Conservation (phyloP, 2,329 filamentous ascomycete genomes). For the Pseudocercospora macadamiae region DNA sequence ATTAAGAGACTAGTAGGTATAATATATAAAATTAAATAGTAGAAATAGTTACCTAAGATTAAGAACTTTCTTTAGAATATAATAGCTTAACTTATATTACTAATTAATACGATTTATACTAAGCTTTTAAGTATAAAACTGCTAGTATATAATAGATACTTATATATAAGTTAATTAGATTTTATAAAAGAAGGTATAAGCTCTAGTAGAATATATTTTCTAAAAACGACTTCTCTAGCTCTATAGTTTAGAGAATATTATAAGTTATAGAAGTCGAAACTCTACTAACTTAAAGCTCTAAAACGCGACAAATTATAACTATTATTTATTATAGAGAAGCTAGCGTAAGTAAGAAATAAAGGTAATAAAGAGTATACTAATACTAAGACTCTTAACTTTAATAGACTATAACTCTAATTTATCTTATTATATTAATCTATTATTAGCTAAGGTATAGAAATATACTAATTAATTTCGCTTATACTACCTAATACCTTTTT, state of each 20-base stretch:
- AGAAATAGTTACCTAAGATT: not conserved
- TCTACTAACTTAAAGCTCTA: not conserved
- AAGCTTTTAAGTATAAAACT: not conserved
- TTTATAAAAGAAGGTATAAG: too few species aligned
- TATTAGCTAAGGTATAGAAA: too few species aligned
- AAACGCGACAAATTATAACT: not conserved
- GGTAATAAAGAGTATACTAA: not conserved
- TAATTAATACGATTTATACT: not conserved
- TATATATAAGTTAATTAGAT: not conserved
- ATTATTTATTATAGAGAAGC: not conserved
- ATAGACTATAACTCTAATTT: not conserved
- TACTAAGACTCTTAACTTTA: not conserved
- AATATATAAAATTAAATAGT: not conserved
- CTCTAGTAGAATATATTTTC: too few species aligned
- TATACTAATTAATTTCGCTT: too few species aligned
- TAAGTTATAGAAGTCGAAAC: not conserved
- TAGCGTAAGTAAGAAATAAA: not conserved
- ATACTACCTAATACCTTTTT: too few species aligned
- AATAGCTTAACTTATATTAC: not conserved
- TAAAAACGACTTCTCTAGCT: too few species aligned
- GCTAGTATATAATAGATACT: not conserved
- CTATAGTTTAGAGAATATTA: too few species aligned
- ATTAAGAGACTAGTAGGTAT: not conserved
- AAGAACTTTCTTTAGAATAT: not conserved
- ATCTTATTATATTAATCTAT: not conserved